Conservation (phyloP, 1,284 basidiomycete genomes). For the Grifola frondosa region DNA sequence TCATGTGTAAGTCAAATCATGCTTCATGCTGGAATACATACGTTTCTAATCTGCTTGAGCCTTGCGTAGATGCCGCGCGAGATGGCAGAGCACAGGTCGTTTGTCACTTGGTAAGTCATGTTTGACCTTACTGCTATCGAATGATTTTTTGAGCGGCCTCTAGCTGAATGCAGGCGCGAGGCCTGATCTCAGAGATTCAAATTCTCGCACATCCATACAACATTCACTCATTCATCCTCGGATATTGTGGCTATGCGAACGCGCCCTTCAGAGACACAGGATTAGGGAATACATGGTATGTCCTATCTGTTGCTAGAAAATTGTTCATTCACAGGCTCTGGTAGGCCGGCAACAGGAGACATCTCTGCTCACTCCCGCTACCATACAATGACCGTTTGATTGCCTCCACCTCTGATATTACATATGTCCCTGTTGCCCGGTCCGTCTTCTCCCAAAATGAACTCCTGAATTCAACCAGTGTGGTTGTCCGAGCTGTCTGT, state of each 20-base stretch:
- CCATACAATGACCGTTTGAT: constrained; percentile 13
- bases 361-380: constrained; percentile 20
- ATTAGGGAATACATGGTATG: constrained; percentile 55
- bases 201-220: constrained; percentile 67
- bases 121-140: background rate
- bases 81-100: constrained; percentile 67
- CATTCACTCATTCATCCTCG: constrained; percentile 60
- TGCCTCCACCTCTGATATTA: constrained; percentile 1
- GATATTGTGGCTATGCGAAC: constrained; percentile 67
- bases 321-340: constrained; percentile 2
- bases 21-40: too few relatives aligned
- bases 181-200: constrained; percentile 66
- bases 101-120: constrained; percentile 52
- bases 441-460: constrained; percentile 10
- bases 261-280: constrained; percentile 57
- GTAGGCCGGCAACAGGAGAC: constrained; percentile 25
- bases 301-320: constrained; percentile 5
- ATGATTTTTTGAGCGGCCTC: constrained; percentile 20
- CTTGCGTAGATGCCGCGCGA: constrained; percentile 61
- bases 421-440: constrained; percentile 11
- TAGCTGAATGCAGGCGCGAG: constrained; percentile 66
- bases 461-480: constrained; percentile 29
- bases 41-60: constrained; percentile 19
- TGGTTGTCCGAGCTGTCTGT: constrained; percentile 15
- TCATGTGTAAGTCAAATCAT: constrained; percentile 65